phyloP scores from a whole-genome alignment of 768 basidiomycete species.

The Kwoniella newhampshirensis region DNA sequence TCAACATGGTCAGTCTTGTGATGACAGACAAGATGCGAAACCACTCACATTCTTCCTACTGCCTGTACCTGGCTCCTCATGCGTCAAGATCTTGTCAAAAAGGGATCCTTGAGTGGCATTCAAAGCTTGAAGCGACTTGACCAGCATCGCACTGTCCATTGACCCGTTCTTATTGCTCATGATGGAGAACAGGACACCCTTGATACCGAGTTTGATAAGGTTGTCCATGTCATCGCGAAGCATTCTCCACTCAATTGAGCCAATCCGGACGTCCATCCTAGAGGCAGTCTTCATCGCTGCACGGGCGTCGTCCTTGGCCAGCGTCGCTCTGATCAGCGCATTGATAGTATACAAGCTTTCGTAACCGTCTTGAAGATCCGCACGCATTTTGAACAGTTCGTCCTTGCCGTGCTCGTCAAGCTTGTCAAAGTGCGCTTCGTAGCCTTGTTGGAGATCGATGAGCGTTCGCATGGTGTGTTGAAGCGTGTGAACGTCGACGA shows the following conservation, averaged over 20 bases:
- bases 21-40: neutral
- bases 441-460: conserved; percentile 54
- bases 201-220: conserved; percentile 80
- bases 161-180: conserved; percentile 84
- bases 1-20: neutral
- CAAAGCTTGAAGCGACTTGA: conserved; percentile 77
- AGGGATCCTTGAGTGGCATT: conserved; percentile 8
- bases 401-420: conserved; percentile 55
- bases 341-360: conserved; percentile 82
- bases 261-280: conserved; percentile 74
- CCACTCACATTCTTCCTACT: conserved; percentile 14
- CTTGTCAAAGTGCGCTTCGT: conserved; percentile 52
- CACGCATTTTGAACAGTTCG: conserved; percentile 67
- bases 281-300: conserved; percentile 70
- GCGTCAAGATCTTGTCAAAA: too few relatives aligned
- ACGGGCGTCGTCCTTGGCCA: conserved; percentile 73
- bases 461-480: conserved; percentile 68
- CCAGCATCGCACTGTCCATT: conserved; percentile 71
- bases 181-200: conserved; percentile 76
- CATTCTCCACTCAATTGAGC: conserved; percentile 91
- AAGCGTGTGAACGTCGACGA: conserved; percentile 55
- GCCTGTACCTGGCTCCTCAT: too few relatives aligned
- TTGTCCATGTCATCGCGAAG: conserved; percentile 67
- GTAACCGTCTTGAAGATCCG: conserved; percentile 68
- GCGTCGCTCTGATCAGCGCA: conserved; percentile 68